phyloP scores from a whole-genome alignment of 495 filamentous ascomycete species.

The Terfezia boudieri region DNA sequence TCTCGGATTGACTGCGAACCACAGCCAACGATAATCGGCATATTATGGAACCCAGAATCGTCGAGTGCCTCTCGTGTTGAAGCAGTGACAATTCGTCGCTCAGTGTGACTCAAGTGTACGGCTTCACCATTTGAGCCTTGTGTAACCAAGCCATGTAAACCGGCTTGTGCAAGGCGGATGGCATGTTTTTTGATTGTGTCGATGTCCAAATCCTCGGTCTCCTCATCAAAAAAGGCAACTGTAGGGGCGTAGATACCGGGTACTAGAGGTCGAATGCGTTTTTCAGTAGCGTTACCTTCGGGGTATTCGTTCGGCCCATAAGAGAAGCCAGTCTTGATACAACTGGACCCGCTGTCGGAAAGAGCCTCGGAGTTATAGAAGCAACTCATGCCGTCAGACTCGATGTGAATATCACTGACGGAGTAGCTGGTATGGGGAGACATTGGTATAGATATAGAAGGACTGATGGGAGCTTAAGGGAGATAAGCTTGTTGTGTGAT shows the following conservation, averaged over 20 bases:
- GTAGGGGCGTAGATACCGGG: conserved; percentile 76
- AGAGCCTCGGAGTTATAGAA: conserved; percentile 6
- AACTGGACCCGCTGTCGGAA: conserved; percentile 2
- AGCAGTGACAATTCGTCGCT: conserved; percentile 46
- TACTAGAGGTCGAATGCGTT: conserved; percentile 35
- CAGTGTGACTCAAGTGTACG: conserved; percentile 49
- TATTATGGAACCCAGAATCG: conserved; percentile 38
- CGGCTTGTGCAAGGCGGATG: conserved; percentile 57
- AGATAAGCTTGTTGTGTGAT: not conserved
- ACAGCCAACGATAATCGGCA: conserved; percentile 70
- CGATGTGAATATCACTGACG: conserved; percentile 6
- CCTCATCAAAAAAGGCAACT: conserved; percentile 71
- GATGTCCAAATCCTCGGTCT: conserved; percentile 61
- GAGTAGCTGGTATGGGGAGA: conserved; percentile 13
- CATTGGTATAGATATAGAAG: conserved; percentile 1
- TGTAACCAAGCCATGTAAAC: conserved; percentile 57
- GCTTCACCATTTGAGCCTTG: conserved; percentile 86
- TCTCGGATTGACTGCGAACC: conserved; percentile 70
- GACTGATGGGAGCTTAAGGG: not conserved
- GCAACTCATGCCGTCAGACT: conserved; percentile 4
- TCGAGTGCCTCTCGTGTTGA: conserved; percentile 56
- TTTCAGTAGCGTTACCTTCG: not conserved
- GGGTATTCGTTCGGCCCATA: conserved; percentile 4
- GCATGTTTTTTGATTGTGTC: conserved; percentile 51
- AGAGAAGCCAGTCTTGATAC: not conserved